A percentile compares a stretch with the other conserved stretches of the same genome.
Conservation (phyloP, 2,329 filamentous ascomycete genomes). For the Talaromyces sp. region DNA sequence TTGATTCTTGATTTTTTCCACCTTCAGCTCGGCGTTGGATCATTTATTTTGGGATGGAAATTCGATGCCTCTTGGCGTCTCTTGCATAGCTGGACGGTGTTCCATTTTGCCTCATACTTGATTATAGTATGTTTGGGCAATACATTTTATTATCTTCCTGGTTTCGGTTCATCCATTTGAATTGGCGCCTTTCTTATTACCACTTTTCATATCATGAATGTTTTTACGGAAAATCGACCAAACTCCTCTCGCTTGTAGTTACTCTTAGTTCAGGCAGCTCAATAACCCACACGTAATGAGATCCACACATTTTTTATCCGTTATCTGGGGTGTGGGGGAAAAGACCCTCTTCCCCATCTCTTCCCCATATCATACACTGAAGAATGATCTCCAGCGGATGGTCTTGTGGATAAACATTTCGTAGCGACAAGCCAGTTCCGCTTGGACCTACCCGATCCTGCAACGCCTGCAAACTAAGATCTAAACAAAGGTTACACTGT, state of each 20-base stretch:
- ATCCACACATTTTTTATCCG: background rate
- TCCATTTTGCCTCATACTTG: conserved; percentile 6
- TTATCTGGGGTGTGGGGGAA: conserved; percentile 7
- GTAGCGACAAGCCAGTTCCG: conserved; percentile 9
- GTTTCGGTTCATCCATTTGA: background rate
- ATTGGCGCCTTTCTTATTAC: too few relatives aligned
- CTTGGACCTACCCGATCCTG: conserved; percentile 18
- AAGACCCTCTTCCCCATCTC: background rate
- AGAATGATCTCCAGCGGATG: background rate
- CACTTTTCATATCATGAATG: too few relatives aligned
- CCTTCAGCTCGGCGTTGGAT: conserved; percentile 6
- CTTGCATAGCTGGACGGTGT: conserved; percentile 22
- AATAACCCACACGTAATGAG: background rate
- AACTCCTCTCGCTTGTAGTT: background rate
- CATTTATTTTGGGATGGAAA: conserved; percentile 1
- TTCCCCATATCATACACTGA: background rate
- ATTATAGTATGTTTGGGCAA: conserved; percentile 6
- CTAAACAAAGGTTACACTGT: conserved; percentile 11
- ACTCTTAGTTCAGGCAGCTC: background rate
- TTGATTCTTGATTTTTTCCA: background rate
- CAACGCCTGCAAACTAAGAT: conserved; percentile 1
- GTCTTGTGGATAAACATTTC: background rate
- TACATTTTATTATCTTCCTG: background rate
- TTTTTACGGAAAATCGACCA: too few relatives aligned
- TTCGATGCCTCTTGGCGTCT: background rate